Percentiles rank a stretch among this genome's conserved stretches.
These are phyloP conservation scores for Grigorovia yakushimaensis DNA, from an alignment of 805 yeast genomes.

Conservation along the genomic window DNA sequence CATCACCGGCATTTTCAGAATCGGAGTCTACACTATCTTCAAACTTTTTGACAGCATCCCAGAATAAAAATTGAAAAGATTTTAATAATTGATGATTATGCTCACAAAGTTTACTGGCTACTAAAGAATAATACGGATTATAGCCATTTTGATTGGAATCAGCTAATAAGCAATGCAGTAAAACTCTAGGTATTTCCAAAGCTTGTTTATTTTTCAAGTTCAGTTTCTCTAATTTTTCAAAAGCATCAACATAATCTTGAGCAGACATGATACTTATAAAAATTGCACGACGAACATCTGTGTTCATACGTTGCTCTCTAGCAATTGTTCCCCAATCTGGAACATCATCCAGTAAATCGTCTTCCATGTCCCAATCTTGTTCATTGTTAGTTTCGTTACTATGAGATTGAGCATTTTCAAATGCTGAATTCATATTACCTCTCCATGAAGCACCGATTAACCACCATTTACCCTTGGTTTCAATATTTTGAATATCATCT, in stretches of 20 bases:
- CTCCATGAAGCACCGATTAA: slow-evolving; percentile 96
- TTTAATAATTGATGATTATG: slow-evolving; percentile 60
- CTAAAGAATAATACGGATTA: slow-evolving; percentile 81
- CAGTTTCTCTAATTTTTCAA: slow-evolving; percentile 69
- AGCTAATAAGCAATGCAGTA: slow-evolving; percentile 75
- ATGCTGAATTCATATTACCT: slow-evolving; percentile 39
- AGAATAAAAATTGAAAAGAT: slow-evolving; percentile 77
- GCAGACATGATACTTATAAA: slow-evolving; percentile 94
- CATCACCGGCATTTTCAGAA: slow-evolving; percentile 18
- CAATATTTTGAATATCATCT: slow-evolving; percentile 69
- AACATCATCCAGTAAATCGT: slow-evolving; percentile 54
- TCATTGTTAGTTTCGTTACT: slow-evolving; percentile 13
- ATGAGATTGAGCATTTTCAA: slow-evolving; percentile 12
- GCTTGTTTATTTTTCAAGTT: slow-evolving; percentile 70
- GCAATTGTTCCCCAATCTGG: slow-evolving; percentile 90
- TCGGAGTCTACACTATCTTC: slow-evolving; percentile 43
- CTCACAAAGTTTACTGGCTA: slow-evolving; percentile 69
- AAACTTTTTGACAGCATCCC: slow-evolving; percentile 74
- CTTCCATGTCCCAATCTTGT: slow-evolving; percentile 35
- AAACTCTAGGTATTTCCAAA: slow-evolving; percentile 75
- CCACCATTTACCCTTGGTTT: slow-evolving; percentile 96
- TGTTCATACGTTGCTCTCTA: slow-evolving; percentile 80
- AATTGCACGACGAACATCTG: slow-evolving; percentile 88
- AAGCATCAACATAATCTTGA: slow-evolving; percentile 82
- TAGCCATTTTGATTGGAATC: slow-evolving; percentile 50